Evolutionary conservation across 2,329 filamentous ascomycete species (phyloP), one percentile per base, ranked within the genome.

Genomic region (Colletotrichum graminicola): DNA sequence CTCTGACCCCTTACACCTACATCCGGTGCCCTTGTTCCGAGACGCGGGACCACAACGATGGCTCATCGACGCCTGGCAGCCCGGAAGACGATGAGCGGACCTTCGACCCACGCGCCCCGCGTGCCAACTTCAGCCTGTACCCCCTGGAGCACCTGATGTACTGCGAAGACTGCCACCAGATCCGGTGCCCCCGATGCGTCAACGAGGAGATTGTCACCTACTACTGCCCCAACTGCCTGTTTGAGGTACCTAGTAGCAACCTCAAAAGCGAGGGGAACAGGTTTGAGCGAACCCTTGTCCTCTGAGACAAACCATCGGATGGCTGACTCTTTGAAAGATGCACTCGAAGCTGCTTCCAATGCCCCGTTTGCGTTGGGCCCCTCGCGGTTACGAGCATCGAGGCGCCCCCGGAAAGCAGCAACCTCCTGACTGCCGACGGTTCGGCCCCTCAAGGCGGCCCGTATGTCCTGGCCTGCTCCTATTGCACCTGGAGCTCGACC

Each of bases 151-250:
- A 98, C 79, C 89, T 99, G 34, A 88, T 98, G 51, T 99, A 97
- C 84, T 99, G 96, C 84, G 95, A 97, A 79, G 96, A 98, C 80
- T 99, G 96, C 81, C 94, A 97, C 79, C 93, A 97, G 81, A 97
- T 98, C 73, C 93, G 96, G 75, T 99, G 96, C 79, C 93, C 94
- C 7, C 88, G 94, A 83, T 99, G 96, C 78, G 93, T 97, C 65
- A 89, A 92, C 59, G 96, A 99, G 79, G 96, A 99, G 83, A 94
- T 97, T 66, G 91, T 97, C 59, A 96, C 94, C 65, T 98, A 94
- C 87, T 99, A 94, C 82, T 99, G 96, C 78, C 96, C 96, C 6
- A 95, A 91, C 79, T 99, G 96, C 80, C 84, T 99, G 68, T 98
- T 99, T 78, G 96, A 99, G 82, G 95, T 97, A 41, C 94, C 95